phyloP scores from a whole-genome alignment of 208 protist species.

The Leptomonas pyrrhocoris region DNA sequence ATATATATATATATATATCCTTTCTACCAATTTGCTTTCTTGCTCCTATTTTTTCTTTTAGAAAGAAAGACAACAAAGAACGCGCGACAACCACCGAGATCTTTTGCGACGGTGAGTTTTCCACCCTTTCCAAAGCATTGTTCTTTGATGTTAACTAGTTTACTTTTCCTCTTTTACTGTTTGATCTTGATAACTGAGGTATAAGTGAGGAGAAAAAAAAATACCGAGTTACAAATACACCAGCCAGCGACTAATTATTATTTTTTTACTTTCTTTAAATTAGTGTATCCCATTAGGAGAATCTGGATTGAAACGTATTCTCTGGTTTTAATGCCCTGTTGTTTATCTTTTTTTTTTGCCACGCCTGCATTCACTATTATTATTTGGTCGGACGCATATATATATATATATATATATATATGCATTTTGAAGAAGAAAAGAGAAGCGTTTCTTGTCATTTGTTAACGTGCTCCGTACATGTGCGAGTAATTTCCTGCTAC shows the following conservation, averaged over 20 bases:
- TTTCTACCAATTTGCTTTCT: neutral
- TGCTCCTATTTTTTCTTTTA: neutral
- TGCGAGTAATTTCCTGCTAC: too few species aligned
- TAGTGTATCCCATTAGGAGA: neutral
- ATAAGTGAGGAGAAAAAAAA: neutral
- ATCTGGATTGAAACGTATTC: neutral
- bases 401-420: too few species aligned
- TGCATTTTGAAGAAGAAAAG: too few species aligned
- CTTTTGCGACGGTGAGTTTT: neutral
- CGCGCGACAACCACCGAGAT: too few species aligned
- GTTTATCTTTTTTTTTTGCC: too few species aligned
- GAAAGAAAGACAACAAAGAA: neutral
- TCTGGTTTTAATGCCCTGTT: too few species aligned
- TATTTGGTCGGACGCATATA: too few species aligned
- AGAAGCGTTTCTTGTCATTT: too few species aligned
- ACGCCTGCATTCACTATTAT: too few species aligned
- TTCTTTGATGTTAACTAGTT: neutral
- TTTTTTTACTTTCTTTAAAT: neutral
- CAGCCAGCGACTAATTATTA: constrained; percentile 11
- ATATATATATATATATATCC: too few species aligned
- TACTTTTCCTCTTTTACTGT: neutral
- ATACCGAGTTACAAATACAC: neutral
- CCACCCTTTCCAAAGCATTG: neutral
- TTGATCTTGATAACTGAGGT: too few species aligned
- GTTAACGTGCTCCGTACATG: too few species aligned